Percentiles rank a stretch among this genome's conserved stretches.
These are phyloP conservation scores for Thermomyces lanuginosus DNA, from an alignment of 2,329 filamentous ascomycete species.

Conservation along the genomic window DNA sequence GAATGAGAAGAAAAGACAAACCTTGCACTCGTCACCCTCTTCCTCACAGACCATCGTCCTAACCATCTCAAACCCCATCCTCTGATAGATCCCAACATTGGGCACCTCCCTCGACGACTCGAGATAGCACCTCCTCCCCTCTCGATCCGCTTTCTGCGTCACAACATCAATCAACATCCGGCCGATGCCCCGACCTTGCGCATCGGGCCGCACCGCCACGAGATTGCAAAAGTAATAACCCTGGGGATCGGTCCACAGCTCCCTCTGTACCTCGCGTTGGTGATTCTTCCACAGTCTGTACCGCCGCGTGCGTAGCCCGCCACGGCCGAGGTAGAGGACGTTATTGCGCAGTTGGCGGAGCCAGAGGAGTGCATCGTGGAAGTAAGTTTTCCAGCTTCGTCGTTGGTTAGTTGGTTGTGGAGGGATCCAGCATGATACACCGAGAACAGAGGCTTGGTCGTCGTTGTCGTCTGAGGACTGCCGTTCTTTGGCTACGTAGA, in stretches of 20 bases:
- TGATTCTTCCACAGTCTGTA: conserved; percentile 59
- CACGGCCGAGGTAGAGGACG: conserved; percentile 45
- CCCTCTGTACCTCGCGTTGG: conserved; percentile 44
- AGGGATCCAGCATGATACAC: conserved; percentile 56
- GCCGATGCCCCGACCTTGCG: conserved; percentile 51
- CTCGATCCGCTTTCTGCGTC: conserved; percentile 45
- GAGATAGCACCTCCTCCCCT: conserved; percentile 51
- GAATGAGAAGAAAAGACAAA: conserved; percentile 13
- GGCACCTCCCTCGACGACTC: conserved; percentile 53
- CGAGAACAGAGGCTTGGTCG: conserved; percentile 33
- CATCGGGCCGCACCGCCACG: conserved; percentile 49
- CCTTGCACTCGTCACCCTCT: conserved; percentile 38
- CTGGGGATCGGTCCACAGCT: conserved; percentile 47
- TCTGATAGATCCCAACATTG: conserved; percentile 54
- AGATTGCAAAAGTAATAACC: conserved; percentile 69
- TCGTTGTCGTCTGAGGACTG: neutral
- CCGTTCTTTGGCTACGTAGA: conserved; percentile 47
- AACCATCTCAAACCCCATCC: conserved; percentile 49
- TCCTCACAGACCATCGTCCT: conserved; percentile 53
- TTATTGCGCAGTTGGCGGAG: conserved; percentile 51
- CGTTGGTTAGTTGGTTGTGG: conserved; percentile 35
- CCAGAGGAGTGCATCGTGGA: conserved; percentile 50
- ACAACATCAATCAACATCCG: conserved; percentile 48
- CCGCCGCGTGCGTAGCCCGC: conserved; percentile 48
- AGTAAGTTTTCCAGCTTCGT: conserved; percentile 45